Conservation (phyloP, 2,329 filamentous ascomycete species). For the Penicillium sp. region DNA sequence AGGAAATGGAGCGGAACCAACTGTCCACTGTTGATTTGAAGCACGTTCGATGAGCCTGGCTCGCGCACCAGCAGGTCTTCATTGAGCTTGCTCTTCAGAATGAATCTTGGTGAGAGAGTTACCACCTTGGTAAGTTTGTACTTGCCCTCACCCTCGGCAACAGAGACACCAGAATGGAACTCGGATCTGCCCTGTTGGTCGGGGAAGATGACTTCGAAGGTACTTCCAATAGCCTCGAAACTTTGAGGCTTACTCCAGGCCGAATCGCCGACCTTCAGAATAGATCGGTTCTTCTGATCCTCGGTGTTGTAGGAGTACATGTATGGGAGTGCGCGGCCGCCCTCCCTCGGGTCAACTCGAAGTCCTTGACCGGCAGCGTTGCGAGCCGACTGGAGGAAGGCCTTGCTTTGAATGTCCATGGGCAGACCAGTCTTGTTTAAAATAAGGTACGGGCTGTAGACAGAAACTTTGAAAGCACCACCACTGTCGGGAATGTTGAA, state of each 20-base stretch:
- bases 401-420: slow-evolving; percentile 83
- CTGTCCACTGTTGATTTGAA: slow-evolving; percentile 73
- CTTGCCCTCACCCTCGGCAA: slow-evolving; percentile 90
- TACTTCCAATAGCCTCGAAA: slow-evolving; percentile 95
- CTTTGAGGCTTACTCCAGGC: slow-evolving; percentile 97
- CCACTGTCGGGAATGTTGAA: slow-evolving; percentile 86
- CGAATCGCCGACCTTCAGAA: slow-evolving; percentile 84
- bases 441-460: slow-evolving; percentile 93
- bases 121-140: slow-evolving; percentile 97
- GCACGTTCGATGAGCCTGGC: slow-evolving; percentile 82
- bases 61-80: slow-evolving; percentile 90
- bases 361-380: slow-evolving; percentile 79
- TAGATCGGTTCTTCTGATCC: slow-evolving; percentile 84
- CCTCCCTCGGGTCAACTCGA: slow-evolving; percentile 51
- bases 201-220: slow-evolving; percentile 79
- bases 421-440: slow-evolving; percentile 93
- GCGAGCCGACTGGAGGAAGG: slow-evolving; percentile 78
- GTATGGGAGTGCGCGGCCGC: slow-evolving; percentile 72
- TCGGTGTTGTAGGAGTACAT: slow-evolving; percentile 94
- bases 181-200: slow-evolving; percentile 70
- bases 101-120: slow-evolving; percentile 85
- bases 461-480: slow-evolving; percentile 90
- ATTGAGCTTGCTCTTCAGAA: slow-evolving; percentile 86
- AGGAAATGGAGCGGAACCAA: slow-evolving; percentile 87
- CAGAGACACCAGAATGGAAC: slow-evolving; percentile 85